These are phyloP conservation scores for Entelexis paramagnoliae DNA, from an alignment of 1,139 yeast species.

Conservation along the genomic window DNA sequence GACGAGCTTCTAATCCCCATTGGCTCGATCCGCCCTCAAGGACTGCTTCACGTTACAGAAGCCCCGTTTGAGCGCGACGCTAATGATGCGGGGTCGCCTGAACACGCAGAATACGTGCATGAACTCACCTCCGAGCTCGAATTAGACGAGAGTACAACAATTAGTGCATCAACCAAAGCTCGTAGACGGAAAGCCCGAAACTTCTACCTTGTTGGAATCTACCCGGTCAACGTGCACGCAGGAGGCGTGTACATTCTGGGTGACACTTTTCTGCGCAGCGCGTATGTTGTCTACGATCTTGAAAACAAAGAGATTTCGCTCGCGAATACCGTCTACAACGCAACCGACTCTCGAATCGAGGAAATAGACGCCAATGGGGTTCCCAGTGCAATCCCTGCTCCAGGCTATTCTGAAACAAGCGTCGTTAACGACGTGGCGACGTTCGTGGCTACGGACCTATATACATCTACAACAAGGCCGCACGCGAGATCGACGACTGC, in stretches of 20 bases:
- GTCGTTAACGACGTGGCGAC: not conserved
- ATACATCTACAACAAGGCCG: not conserved
- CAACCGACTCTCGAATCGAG: constrained; percentile 22
- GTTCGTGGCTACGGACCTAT: not conserved
- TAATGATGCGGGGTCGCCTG: too few species aligned
- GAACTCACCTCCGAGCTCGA: too few species aligned
- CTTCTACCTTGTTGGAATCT: constrained; percentile 6
- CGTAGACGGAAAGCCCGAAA: not conserved
- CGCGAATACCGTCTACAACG: constrained; percentile 44
- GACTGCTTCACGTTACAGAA: not conserved
- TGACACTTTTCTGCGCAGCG: constrained; percentile 63
- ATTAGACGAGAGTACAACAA: not conserved
- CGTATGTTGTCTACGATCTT: constrained; percentile 70
- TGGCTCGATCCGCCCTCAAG: not conserved
- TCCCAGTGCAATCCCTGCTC: constrained; percentile 23
- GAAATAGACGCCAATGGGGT: constrained; percentile 21
- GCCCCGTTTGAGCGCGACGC: not conserved
- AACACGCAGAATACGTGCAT: too few species aligned
- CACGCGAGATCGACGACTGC: not conserved
- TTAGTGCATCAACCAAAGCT: not conserved
- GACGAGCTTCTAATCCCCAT: constrained; percentile 27
- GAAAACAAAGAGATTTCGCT: constrained; percentile 54
- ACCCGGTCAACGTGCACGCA: not conserved
- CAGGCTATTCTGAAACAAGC: constrained; percentile 12
- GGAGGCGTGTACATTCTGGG: constrained; percentile 41